phyloP scores from a whole-genome alignment of 495 filamentous ascomycete genomes.

The Podospora pseudocomata region DNA sequence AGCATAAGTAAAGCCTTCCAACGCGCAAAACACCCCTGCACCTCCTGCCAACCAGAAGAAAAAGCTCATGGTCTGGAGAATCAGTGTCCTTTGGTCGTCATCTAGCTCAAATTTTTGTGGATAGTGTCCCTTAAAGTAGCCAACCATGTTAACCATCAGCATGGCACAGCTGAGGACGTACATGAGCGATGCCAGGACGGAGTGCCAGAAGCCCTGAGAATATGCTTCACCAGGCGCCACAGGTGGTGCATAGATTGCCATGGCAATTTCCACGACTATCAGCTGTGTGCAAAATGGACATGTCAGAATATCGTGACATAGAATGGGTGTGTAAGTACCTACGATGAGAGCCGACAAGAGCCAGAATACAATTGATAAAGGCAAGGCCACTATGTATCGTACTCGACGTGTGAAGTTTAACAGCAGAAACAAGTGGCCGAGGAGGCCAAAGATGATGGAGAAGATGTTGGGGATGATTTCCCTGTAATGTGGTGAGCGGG shows the following conservation, averaged over 20 bases:
- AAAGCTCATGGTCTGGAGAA: conserved; percentile 74
- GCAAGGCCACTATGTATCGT: conserved; percentile 71
- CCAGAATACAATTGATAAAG: conserved; percentile 66
- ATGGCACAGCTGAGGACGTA: conserved; percentile 62
- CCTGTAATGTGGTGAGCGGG: conserved; percentile 16
- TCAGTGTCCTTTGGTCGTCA: conserved; percentile 70
- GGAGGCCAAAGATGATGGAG: conserved; percentile 62
- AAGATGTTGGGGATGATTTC: conserved; percentile 58
- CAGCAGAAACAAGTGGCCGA: conserved; percentile 69
- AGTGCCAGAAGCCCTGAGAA: conserved; percentile 76
- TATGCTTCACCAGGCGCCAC: conserved; percentile 55
- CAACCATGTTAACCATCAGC: conserved; percentile 73
- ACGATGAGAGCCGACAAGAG: conserved; percentile 63
- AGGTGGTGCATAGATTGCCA: conserved; percentile 60
- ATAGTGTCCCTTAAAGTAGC: conserved; percentile 73
- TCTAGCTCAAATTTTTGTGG: conserved; percentile 70
- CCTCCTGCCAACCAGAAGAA: conserved; percentile 68
- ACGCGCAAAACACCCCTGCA: conserved; percentile 55
- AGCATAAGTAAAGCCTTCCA: conserved; percentile 64
- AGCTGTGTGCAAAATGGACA: conserved; percentile 41
- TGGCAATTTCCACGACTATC: conserved; percentile 55
- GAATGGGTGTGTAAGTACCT: conserved; percentile 31
- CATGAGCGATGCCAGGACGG: conserved; percentile 62
- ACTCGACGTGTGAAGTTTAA: conserved; percentile 72
- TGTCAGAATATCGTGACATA: not conserved